Percentiles rank a stretch among this genome's conserved stretches.
Evolutionary conservation across 2,329 filamentous ascomycete genomes (phyloP).

Genomic region (Colletotrichum lentis): DNA sequence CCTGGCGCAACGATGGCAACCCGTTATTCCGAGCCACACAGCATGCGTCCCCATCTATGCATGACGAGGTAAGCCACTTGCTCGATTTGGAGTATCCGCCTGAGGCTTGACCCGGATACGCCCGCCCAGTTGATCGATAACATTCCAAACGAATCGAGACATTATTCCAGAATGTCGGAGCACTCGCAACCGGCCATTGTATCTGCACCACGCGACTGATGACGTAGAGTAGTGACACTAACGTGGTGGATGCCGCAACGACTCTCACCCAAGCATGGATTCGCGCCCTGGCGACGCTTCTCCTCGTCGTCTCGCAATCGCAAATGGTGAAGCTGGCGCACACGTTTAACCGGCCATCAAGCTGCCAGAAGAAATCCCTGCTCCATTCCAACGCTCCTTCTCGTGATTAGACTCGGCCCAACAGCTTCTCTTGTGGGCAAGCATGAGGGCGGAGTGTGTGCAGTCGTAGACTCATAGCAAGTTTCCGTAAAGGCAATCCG

Average conservation of each 20-base stretch:
- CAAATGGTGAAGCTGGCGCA: neutral
- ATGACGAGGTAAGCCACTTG: neutral
- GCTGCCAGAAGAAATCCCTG: neutral
- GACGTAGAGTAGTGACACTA: neutral
- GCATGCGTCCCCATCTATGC: neutral
- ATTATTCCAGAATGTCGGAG: constrained; percentile 1
- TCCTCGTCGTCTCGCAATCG: neutral
- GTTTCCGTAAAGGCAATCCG: neutral
- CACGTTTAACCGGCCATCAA: neutral
- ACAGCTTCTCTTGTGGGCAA: neutral
- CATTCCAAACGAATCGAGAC: neutral
- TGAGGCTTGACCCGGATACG: neutral
- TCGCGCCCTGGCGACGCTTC: neutral
- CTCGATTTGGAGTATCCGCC: neutral
- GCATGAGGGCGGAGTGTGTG: neutral
- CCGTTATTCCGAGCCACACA: neutral
- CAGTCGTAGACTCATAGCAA: constrained; percentile 22
- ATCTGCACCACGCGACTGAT: neutral
- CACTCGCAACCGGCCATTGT: neutral
- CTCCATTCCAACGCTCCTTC: neutral
- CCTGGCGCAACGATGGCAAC: neutral
- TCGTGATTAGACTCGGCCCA: constrained; percentile 6
- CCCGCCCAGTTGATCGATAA: neutral
- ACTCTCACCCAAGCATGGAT: neutral
- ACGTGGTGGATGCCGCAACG: neutral